Conservation (phyloP, 2,329 filamentous ascomycete genomes). For the Pseudogymnoascus sp. region DNA sequence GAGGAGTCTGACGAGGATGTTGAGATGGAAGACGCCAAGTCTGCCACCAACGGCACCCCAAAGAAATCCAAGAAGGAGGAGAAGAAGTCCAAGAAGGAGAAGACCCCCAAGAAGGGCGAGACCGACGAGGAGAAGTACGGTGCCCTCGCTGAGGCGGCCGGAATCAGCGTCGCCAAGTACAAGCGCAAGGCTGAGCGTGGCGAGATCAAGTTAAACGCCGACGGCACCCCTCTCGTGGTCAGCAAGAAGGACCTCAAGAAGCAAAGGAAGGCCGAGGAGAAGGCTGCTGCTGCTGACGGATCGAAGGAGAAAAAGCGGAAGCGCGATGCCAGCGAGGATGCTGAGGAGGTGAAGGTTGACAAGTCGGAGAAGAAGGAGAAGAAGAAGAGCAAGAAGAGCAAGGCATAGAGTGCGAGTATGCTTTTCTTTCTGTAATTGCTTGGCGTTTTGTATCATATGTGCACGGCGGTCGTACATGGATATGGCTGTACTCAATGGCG, state of each 20-base stretch:
- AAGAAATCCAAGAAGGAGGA: conserved; percentile 31
- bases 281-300: conserved; percentile 34
- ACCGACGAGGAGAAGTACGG: conserved; percentile 34
- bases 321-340: conserved; percentile 32
- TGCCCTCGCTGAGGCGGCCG: conserved; percentile 53
- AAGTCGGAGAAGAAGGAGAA: conserved; percentile 50
- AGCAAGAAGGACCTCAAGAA: conserved; percentile 75
- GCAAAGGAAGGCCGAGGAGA: conserved; percentile 51
- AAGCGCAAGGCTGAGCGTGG: conserved; percentile 70
- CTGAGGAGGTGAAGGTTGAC: conserved; percentile 48
- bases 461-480: conserved; percentile 5
- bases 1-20: conserved; percentile 15
- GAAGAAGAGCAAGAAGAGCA: conserved; percentile 44
- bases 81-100: conserved; percentile 37
- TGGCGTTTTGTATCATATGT: conserved; percentile 20
- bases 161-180: conserved; percentile 67
- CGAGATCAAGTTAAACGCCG: conserved; percentile 57
- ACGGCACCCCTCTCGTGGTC: conserved; percentile 57
- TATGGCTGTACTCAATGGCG: conserved; percentile 9
- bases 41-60: conserved; percentile 26
- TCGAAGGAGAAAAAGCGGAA: conserved; percentile 61
- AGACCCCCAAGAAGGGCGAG: conserved; percentile 35
- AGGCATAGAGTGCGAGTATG: conserved; percentile 19
- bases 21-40: conserved; percentile 23
- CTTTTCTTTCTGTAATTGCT: conserved; percentile 7